phyloP scores from a whole-genome alignment of 1,139 yeast species.

The Suhomyces choctaworum region DNA sequence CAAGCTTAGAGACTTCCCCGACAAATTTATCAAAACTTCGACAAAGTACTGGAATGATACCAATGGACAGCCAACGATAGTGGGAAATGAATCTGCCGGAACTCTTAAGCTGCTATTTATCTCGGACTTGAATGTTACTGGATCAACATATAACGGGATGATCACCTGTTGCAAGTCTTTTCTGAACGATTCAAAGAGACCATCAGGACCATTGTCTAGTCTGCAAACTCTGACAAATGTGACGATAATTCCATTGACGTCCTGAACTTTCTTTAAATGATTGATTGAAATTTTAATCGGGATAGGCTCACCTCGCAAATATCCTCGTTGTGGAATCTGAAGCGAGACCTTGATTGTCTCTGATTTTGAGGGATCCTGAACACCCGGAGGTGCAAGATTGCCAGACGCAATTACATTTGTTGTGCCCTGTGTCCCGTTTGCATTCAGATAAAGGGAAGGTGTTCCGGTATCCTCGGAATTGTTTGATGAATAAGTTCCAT shows the following conservation, averaged over 20 bases:
- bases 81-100: constrained; percentile 86
- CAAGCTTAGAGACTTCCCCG: constrained; percentile 40
- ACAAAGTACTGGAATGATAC: constrained; percentile 83
- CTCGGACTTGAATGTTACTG: constrained; percentile 56
- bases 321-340: constrained; percentile 68
- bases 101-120: constrained; percentile 65
- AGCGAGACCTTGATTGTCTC: constrained; percentile 54
- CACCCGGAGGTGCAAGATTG: neutral
- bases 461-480: constrained; percentile 27
- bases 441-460: neutral
- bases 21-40: constrained; percentile 75
- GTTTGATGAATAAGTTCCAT: constrained; percentile 37
- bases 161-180: constrained; percentile 81
- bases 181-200: constrained; percentile 72
- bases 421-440: neutral
- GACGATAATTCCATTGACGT: constrained; percentile 73
- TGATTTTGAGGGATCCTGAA: constrained; percentile 14
- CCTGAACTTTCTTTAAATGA: constrained; percentile 71
- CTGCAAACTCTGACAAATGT: constrained; percentile 82
- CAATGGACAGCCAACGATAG: constrained; percentile 69
- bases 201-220: constrained; percentile 65
- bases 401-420: neutral
- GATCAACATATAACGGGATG: constrained; percentile 78
- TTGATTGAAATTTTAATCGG: constrained; percentile 67
- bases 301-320: constrained; percentile 71